Conservation (phyloP, 306 rosid species). For the Boehmeria nivea region DNA sequence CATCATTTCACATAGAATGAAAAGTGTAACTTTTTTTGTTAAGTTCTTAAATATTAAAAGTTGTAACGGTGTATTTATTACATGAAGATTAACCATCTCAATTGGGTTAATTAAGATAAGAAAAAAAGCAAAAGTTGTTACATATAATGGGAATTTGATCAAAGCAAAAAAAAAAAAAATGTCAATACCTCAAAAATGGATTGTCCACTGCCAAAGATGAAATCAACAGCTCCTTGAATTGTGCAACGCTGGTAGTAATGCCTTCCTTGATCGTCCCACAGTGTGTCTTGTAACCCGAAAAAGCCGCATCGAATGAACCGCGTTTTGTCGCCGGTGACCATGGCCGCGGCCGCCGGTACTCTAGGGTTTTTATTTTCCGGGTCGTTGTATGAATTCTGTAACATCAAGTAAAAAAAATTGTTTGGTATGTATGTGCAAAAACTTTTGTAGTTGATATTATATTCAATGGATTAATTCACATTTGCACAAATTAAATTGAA, state of each 20-base stretch:
- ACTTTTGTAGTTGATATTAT: background rate
- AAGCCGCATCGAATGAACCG: constrained; percentile 50
- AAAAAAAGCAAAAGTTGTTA: background rate
- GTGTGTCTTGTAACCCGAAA: constrained; percentile 73
- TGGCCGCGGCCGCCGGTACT: constrained; percentile 56
- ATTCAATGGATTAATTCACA: background rate
- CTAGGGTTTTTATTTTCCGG: constrained; percentile 16
- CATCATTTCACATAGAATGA: background rate
- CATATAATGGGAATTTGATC: background rate
- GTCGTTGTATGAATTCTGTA: constrained; percentile 52
- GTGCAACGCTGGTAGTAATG: constrained; percentile 63
- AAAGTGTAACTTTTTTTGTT: too few species aligned
- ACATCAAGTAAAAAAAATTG: background rate
- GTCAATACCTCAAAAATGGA: constrained; percentile 68
- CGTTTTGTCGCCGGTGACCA: constrained; percentile 50
- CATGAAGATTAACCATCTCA: background rate
- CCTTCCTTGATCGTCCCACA: constrained; percentile 72
- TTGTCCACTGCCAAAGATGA: constrained; percentile 71
- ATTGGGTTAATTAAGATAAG: background rate
- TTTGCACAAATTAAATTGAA: background rate
- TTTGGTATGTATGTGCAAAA: background rate
- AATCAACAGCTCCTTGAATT: constrained; percentile 77
- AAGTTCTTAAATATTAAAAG: too few species aligned
- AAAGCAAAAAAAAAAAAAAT: too few species aligned
- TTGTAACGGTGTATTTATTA: too few species aligned